phyloP scores from a whole-genome alignment of 1,284 basidiomycete species.

The Ustilago cynodontis region DNA sequence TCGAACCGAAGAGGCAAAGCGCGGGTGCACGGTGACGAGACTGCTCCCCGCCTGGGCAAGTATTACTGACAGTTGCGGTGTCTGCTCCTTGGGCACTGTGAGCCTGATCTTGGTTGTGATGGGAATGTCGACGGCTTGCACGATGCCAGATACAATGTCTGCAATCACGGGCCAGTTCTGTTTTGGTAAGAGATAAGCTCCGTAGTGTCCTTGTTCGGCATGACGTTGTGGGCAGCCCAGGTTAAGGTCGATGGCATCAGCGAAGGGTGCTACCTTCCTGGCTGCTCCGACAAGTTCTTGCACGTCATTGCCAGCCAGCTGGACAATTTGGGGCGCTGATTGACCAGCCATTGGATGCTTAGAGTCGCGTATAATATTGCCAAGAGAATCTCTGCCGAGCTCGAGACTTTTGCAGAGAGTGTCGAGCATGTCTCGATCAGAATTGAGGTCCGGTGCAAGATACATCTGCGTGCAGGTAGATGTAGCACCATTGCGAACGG shows the following conservation, averaged over 20 bases:
- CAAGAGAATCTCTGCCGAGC: slow-evolving; percentile 32
- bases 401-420: slow-evolving; percentile 39
- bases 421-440: slow-evolving; percentile 36
- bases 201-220: slow-evolving; percentile 78
- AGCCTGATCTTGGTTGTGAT: slow-evolving; percentile 76
- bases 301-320: slow-evolving; percentile 79
- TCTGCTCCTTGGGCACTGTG: slow-evolving; percentile 73
- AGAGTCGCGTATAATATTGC: slow-evolving; percentile 14
- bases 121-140: slow-evolving; percentile 72
- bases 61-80: slow-evolving; percentile 74
- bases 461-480: slow-evolving; percentile 65
- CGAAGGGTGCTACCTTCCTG: slow-evolving; percentile 74
- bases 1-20: slow-evolving; percentile 77
- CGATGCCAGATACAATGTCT: slow-evolving; percentile 74
- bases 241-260: slow-evolving; percentile 75
- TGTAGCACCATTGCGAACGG: slow-evolving; percentile 58
- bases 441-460: slow-evolving; percentile 32
- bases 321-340: slow-evolving; percentile 75
- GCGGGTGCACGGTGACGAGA: slow-evolving; percentile 79
- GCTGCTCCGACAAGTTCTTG: slow-evolving; percentile 76
- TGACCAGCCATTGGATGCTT: slow-evolving; percentile 9
- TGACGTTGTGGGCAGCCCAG: slow-evolving; percentile 80
- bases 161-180: slow-evolving; percentile 78
- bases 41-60: slow-evolving; percentile 77
- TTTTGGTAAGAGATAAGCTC: slow-evolving; percentile 79